Conservation (phyloP, 2,329 filamentous ascomycete species). For the Thielaviopsis ethacetica region DNA sequence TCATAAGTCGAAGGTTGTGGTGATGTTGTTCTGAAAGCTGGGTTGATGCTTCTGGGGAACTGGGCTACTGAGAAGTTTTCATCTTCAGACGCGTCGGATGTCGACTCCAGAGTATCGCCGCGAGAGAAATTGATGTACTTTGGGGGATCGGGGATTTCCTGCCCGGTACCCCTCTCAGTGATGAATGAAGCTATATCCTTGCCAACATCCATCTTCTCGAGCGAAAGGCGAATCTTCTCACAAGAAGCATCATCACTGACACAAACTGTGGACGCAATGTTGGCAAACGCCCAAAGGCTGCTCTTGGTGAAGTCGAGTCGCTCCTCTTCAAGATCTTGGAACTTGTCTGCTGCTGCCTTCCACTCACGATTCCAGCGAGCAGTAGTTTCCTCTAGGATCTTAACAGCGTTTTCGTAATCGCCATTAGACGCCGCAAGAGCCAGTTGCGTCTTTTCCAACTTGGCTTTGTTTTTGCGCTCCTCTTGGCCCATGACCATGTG, state of each 20-base stretch:
- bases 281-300: slow-evolving; percentile 95
- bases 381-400: slow-evolving; percentile 87
- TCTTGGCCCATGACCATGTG: slow-evolving; percentile 99
- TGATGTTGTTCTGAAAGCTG: slow-evolving; percentile 87
- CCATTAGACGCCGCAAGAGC: slow-evolving; percentile 79
- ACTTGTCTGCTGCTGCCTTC: slow-evolving; percentile 97
- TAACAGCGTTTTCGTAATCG: slow-evolving; percentile 87
- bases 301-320: slow-evolving; percentile 93
- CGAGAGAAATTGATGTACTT: slow-evolving; percentile 99
- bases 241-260: slow-evolving; percentile 94
- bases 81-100: slow-evolving; percentile 72
- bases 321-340: slow-evolving; percentile 96
- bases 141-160: slow-evolving; percentile 92
- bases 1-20: slow-evolving; percentile 87
- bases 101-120: slow-evolving; percentile 64
- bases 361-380: slow-evolving; percentile 94
- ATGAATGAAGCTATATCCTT: slow-evolving; percentile 89
- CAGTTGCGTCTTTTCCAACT: slow-evolving; percentile 96
- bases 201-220: slow-evolving; percentile 93
- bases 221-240: slow-evolving; percentile 82
- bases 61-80: slow-evolving; percentile 88
- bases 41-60: slow-evolving; percentile 88
- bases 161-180: slow-evolving; percentile 72
- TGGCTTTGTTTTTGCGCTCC: slow-evolving; percentile 96
- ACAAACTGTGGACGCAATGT: slow-evolving; percentile 91